Base-by-base conservation (phyloP, 2,329 filamentous ascomycete genomes). In the Colletotrichum sp. region DNA sequence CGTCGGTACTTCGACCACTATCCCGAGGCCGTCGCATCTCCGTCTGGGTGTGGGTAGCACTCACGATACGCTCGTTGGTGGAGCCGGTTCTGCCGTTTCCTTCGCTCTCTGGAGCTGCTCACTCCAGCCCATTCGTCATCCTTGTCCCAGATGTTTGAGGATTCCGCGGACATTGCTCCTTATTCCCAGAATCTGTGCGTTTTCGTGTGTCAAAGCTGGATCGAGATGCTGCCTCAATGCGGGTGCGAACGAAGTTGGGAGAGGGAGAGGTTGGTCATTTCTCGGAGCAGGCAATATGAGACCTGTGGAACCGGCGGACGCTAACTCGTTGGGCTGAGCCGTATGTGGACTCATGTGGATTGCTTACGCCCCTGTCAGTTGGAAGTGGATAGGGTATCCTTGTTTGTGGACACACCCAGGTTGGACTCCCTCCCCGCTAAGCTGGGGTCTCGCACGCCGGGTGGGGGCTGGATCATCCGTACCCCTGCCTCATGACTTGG, bases 11-110 rank as follows among this genome's bases (percentile, higher is more conserved):
- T 48, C 18, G 18, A 12, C n/a, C 55, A 28, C 21, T 58, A 58
- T 28, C n/a, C 21, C 15, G 55, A 24, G 55, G 55, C 24, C 21
- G 38, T 26, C 55, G 15, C 55, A 21, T 58, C 16, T 58, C 26
- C 12, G 55, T 18, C 55, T 58, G 55, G 55, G 26, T 58, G 55
- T 58, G 55, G 67, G 52, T 28, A 48, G 57, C 30, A 69, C 72
- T 71, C 71, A 79, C 79, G 67, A n/a, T 73, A 74, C 32, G 78
- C 78, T 74, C 81, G 65, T 64, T 82, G 79, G 58, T 81, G 80
- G 61, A 82, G 65, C 10, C 81, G 76, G 69, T 82, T 82, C 68
- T 82, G 81, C 15, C 80, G 52, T 61, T 80, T 82, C 36, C 80
- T 77, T 52, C 80, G 76, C 30, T 77, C 66, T 12, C 63, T 70